A percentile compares a stretch with the other conserved stretches of the same genome.
These are phyloP conservation scores for Hypoxylon sp. DNA, from an alignment of 2,329 filamentous ascomycete genomes.

Conservation along the genomic window DNA sequence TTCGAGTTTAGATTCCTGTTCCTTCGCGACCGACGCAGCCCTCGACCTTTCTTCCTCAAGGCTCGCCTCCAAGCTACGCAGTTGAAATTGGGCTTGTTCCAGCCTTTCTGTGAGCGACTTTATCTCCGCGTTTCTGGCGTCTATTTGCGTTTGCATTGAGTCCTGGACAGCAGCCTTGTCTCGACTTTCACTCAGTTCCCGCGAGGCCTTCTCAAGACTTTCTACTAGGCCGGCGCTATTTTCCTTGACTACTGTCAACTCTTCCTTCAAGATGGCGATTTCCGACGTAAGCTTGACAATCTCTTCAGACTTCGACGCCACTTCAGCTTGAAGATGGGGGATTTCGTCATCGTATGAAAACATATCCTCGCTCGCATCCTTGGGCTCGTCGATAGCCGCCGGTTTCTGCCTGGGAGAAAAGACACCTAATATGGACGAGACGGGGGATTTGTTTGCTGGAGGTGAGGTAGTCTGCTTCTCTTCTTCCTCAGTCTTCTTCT, in stretches of 20 bases:
- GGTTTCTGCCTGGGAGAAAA: conserved; percentile 64
- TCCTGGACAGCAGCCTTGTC: conserved; percentile 58
- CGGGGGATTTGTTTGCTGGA: conserved; percentile 60
- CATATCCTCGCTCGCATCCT: conserved; percentile 74
- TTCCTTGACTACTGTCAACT: conserved; percentile 79
- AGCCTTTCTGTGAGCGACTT: conserved; percentile 64
- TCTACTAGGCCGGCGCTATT: conserved; percentile 75
- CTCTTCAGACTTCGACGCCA: conserved; percentile 77
- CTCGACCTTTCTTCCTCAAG: conserved; percentile 51
- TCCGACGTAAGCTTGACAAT: conserved; percentile 78
- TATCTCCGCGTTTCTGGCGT: conserved; percentile 63
- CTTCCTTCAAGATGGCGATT: conserved; percentile 75
- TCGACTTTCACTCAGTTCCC: conserved; percentile 68
- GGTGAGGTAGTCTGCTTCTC: conserved; percentile 40
- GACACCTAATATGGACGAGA: conserved; percentile 62
- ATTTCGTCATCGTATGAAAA: conserved; percentile 94
- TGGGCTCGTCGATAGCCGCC: conserved; percentile 53
- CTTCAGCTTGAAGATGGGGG: conserved; percentile 80
- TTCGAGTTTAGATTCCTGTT: conserved; percentile 49
- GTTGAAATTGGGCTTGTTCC: conserved; percentile 58
- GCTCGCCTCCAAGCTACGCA: conserved; percentile 60
- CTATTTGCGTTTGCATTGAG: conserved; percentile 64
- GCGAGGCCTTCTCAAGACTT: conserved; percentile 75
- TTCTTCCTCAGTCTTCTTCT: conserved; percentile 53
- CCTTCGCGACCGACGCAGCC: conserved; percentile 41